Conservation (phyloP, 208 protist genomes). For the Leishmania major region DNA sequence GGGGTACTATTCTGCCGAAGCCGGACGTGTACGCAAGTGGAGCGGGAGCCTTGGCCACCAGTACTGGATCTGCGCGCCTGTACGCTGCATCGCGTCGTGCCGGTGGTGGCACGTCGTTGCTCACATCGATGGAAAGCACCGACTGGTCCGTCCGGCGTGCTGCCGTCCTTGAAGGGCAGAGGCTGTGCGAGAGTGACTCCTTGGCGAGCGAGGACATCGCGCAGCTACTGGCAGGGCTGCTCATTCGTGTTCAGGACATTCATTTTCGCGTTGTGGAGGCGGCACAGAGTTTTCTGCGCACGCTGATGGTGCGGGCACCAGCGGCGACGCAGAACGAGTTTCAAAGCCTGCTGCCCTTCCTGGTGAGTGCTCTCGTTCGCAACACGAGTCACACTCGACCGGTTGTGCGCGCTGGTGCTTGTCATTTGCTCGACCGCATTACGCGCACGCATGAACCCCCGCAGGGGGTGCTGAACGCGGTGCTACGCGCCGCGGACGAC, state of each 20-base stretch:
- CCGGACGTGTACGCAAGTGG: background rate
- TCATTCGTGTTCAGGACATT: constrained; percentile 47
- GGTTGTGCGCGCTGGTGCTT: constrained; percentile 6
- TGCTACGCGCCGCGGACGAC: constrained; percentile 15
- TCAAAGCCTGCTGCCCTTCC: background rate
- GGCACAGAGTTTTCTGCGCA: constrained; percentile 34
- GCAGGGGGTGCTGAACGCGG: constrained; percentile 5
- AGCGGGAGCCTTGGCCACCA: background rate
- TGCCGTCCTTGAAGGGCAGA: constrained; percentile 7
- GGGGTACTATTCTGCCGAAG: background rate
- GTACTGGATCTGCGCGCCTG: background rate
- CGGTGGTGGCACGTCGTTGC: constrained; percentile 6
- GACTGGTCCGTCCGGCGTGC: constrained; percentile 39
- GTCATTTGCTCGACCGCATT: constrained; percentile 13
- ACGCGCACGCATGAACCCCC: constrained; percentile 8
- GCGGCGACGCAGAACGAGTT: constrained; percentile 10
- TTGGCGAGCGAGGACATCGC: constrained; percentile 11
- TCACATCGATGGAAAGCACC: constrained; percentile 30
- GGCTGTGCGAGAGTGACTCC: constrained; percentile 3
- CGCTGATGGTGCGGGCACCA: constrained; percentile 7
- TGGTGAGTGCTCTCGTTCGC: constrained; percentile 4
- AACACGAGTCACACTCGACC: constrained; percentile 18
- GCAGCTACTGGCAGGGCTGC: constrained; percentile 11
- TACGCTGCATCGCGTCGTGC: background rate
- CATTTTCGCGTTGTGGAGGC: constrained; percentile 52